Evolutionary conservation across 768 basidiomycete species (phyloP).

Genomic region (Inosperma sp.): DNA sequence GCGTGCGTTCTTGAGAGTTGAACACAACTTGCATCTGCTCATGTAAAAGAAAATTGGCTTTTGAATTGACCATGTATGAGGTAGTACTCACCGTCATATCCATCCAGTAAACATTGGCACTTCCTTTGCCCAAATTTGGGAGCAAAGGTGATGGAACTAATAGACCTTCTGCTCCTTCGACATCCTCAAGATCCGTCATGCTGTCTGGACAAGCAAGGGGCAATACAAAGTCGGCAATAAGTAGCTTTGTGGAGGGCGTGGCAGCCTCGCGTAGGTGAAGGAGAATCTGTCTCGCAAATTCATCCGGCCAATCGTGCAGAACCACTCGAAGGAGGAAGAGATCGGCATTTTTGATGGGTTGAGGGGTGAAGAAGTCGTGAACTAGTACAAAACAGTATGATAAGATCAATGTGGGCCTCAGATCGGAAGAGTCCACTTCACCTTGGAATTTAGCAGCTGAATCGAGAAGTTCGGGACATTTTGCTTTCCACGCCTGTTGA

Average conservation of each 20-base stretch:
- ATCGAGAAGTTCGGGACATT: conserved; percentile 55
- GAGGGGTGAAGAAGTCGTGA: conserved; percentile 74
- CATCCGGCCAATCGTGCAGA: conserved; percentile 77
- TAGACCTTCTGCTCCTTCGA: conserved; percentile 50
- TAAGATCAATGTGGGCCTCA: too few species aligned
- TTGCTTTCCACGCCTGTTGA: conserved; percentile 53
- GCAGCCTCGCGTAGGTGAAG: conserved; percentile 44
- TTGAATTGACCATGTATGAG: neutral
- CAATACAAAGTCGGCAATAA: conserved; percentile 69
- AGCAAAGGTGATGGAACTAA: conserved; percentile 61
- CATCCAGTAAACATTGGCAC: conserved; percentile 65
- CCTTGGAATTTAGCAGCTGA: conserved; percentile 53
- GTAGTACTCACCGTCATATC: conserved; percentile 52
- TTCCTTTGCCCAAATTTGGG: conserved; percentile 70
- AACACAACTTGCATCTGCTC: conserved; percentile 64
- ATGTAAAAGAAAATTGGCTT: too few species aligned
- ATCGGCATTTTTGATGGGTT: conserved; percentile 48
- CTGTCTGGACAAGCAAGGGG: conserved; percentile 66
- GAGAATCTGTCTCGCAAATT: conserved; percentile 44
- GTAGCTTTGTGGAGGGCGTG: conserved; percentile 49
- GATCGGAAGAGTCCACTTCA: conserved; percentile 15
- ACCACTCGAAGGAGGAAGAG: conserved; percentile 70
- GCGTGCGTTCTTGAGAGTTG: conserved; percentile 66
- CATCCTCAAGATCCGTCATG: conserved; percentile 31
- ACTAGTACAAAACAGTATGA: conserved; percentile 29